Percentiles rank a stretch among this genome's conserved stretches.
These are phyloP conservation scores for Xylaria sp. DNA, from an alignment of 2,329 filamentous ascomycete genomes.

Conservation along the genomic window DNA sequence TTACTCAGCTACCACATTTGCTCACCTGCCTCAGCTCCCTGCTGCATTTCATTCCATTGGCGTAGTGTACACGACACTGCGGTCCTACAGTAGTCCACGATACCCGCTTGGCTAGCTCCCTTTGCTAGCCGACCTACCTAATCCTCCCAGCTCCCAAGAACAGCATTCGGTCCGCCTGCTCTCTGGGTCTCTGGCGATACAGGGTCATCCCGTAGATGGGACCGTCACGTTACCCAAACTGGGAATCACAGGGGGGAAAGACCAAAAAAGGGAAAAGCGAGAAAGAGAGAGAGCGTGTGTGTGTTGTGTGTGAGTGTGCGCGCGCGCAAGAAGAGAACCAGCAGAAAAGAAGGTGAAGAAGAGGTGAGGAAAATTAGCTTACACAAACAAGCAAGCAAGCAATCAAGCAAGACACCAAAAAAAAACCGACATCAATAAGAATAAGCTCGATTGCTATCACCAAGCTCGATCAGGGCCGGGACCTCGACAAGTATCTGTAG, in stretches of 20 bases:
- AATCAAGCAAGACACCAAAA: neutral
- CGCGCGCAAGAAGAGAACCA: neutral
- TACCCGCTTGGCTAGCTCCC: conserved; percentile 27
- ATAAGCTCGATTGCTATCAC: neutral
- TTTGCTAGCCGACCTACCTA: conserved; percentile 30
- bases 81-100: neutral
- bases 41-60: conserved; percentile 4
- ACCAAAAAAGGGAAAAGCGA: neutral
- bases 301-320: no score
- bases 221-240: conserved; percentile 17
- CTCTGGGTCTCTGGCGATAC: conserved; percentile 8
- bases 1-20: conserved; percentile 31
- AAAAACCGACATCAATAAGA: neutral
- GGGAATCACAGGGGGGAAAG: neutral
- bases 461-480: neutral
- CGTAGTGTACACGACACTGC: conserved; percentile 3
- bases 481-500: conserved; percentile 1
- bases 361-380: neutral
- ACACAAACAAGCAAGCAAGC: neutral
- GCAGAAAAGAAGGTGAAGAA: neutral
- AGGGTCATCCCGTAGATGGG: conserved; percentile 3
- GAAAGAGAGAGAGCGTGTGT: no score
- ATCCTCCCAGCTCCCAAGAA: conserved; percentile 24
- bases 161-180: conserved; percentile 28
- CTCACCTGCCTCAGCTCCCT: conserved; percentile 27